phyloP scores from a whole-genome alignment of 257 asterid species.

The Eustoma russellianum region DNA sequence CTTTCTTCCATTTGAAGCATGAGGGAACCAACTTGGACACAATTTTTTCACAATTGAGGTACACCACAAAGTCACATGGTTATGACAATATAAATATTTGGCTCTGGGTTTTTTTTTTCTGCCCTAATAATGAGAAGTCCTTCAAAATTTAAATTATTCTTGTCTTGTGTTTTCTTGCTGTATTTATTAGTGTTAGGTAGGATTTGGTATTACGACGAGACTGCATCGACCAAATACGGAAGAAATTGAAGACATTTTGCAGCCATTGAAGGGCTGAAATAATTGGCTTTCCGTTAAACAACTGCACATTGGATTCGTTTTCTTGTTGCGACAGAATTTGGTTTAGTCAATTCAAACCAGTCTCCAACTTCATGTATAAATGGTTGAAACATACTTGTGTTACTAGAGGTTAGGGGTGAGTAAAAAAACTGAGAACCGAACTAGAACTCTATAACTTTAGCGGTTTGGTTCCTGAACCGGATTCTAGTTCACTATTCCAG shows the following conservation, averaged over 20 bases:
- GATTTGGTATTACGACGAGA: conserved; percentile 42
- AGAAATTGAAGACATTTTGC: conserved; percentile 18
- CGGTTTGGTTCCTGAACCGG: too few species aligned
- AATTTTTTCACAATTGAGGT: conserved; percentile 14
- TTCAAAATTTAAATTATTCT: conserved; percentile 25
- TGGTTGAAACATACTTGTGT: too few species aligned
- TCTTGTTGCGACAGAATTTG: too few species aligned
- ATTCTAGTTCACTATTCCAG: too few species aligned
- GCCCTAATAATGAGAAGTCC: neutral
- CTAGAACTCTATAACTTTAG: too few species aligned
- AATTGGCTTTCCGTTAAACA: neutral
- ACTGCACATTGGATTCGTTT: too few species aligned
- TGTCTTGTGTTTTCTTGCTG: conserved; percentile 39
- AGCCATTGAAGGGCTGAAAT: conserved; percentile 10
- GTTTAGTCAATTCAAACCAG: too few species aligned
- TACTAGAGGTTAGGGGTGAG: too few species aligned
- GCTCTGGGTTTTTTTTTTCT: conserved; percentile 5
- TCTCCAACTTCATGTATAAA: too few species aligned
- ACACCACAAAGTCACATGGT: conserved; percentile 19
- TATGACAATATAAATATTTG: neutral
- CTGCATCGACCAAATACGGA: conserved; percentile 13
- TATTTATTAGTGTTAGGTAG: conserved; percentile 55
- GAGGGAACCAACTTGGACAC: conserved; percentile 10
- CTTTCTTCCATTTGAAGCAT: conserved; percentile 15
- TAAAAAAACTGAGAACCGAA: too few species aligned